phyloP scores from a whole-genome alignment of 1,139 yeast genomes.

The Hyphopichia pseudoburtonii region DNA sequence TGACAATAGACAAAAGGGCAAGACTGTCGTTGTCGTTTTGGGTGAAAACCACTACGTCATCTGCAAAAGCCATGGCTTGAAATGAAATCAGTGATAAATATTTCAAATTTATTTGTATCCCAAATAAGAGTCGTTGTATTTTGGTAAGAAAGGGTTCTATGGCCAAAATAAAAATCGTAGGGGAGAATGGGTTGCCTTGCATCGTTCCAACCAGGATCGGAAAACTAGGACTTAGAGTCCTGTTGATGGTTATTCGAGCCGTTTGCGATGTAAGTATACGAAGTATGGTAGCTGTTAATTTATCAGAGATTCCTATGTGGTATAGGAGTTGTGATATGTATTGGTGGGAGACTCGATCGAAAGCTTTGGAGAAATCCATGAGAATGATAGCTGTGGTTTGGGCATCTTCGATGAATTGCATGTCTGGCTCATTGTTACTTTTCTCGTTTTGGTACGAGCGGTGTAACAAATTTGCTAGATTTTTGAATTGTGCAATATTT shows the following conservation, averaged over 20 bases:
- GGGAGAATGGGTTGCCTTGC: not conserved
- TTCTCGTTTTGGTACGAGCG: not conserved
- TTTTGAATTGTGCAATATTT: not conserved
- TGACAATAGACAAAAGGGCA: not conserved
- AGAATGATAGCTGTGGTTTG: not conserved
- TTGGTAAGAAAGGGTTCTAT: not conserved
- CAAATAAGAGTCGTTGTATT: not conserved
- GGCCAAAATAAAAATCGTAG: not conserved
- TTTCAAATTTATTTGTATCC: not conserved
- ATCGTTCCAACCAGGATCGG: not conserved
- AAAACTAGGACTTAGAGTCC: not conserved
- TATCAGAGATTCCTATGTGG: not conserved
- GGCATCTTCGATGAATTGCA: not conserved
- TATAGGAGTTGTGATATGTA: not conserved
- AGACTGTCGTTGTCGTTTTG: not conserved
- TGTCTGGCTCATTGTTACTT: not conserved
- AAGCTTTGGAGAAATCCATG: not conserved
- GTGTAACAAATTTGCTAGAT: not conserved
- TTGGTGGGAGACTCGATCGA: not conserved
- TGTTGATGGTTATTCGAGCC: not conserved
- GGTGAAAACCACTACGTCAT: not conserved
- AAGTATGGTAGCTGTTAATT: not conserved
- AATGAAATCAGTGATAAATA: not conserved
- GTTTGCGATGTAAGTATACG: not conserved
- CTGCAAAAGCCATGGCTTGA: not conserved